Conservation (phyloP, 805 yeast species). For the Wickerhamiella bombiphila region DNA sequence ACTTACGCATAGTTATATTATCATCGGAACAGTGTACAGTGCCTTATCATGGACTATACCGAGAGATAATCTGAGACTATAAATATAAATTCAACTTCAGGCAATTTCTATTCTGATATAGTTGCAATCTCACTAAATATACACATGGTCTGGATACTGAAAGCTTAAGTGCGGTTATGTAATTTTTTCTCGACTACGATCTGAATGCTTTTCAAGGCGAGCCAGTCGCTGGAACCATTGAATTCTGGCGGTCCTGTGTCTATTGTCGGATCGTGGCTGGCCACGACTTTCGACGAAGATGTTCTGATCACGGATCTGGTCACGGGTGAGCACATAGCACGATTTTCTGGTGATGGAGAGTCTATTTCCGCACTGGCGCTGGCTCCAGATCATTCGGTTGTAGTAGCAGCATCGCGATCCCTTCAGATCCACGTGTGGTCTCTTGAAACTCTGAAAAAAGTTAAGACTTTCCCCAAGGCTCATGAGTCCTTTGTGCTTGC, state of each 20-base stretch:
- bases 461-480: slow-evolving; percentile 23
- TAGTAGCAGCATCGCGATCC: slow-evolving; percentile 70
- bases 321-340: slow-evolving; percentile 42
- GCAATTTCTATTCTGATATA: no score
- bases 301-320: slow-evolving; percentile 51
- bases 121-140: no score
- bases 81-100: no score
- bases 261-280: slow-evolving; percentile 45
- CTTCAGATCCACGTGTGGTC: slow-evolving; percentile 61
- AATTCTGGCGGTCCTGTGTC: slow-evolving; percentile 80
- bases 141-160: no score
- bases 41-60: no score
- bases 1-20: no score
- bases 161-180: no score
- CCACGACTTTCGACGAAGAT: slow-evolving; percentile 70
- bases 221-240: slow-evolving; percentile 46
- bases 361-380: slow-evolving; percentile 57
- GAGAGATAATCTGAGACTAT: no score
- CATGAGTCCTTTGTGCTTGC: slow-evolving; percentile 68
- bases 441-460: slow-evolving; percentile 4
- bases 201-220: slow-evolving; percentile 16
- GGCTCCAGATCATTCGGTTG: slow-evolving; percentile 56
- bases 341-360: slow-evolving; percentile 74
- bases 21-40: no score
- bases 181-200: not conserved